Conservation (phyloP, 2,329 filamentous ascomycete species). For the Aaosphaeria arxii region DNA sequence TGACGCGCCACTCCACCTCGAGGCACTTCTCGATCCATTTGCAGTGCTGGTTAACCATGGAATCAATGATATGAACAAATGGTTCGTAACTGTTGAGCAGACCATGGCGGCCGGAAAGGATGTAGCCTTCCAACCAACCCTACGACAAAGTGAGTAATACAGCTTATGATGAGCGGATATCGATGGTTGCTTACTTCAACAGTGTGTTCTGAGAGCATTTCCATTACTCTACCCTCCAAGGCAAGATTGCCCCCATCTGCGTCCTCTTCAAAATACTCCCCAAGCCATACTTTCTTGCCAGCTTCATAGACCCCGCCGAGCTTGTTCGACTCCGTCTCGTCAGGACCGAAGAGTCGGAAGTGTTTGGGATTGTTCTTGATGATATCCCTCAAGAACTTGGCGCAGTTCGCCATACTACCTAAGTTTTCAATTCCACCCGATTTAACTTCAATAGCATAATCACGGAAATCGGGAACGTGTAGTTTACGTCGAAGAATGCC, state of each 20-base stretch:
- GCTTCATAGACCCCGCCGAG: conserved; percentile 68
- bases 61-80: conserved; percentile 80
- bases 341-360: conserved; percentile 75
- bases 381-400: conserved; percentile 64
- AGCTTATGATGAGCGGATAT: not conserved
- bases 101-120: conserved; percentile 72
- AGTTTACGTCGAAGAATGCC: conserved; percentile 66
- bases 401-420: conserved; percentile 69
- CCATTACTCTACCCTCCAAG: conserved; percentile 70
- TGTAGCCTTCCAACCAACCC: conserved; percentile 72
- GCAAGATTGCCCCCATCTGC: conserved; percentile 70
- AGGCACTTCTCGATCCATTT: conserved; percentile 81
- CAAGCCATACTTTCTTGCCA: conserved; percentile 78
- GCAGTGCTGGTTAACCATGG: conserved; percentile 83
- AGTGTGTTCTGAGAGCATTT: conserved; percentile 80
- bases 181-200: conserved; percentile 53
- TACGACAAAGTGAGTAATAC: conserved; percentile 1
- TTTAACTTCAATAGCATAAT: conserved; percentile 63
- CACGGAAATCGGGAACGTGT: conserved; percentile 65
- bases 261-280: conserved; percentile 75
- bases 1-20: conserved; percentile 75
- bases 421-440: conserved; percentile 56
- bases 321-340: conserved; percentile 82
- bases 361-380: conserved; percentile 61
- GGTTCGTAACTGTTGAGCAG: conserved; percentile 79